A percentile compares a stretch with the other conserved stretches of the same genome.
These are phyloP conservation scores for Calonectria pseudoreteaudii DNA, from an alignment of 2,329 filamentous ascomycete species.

Conservation along the genomic window DNA sequence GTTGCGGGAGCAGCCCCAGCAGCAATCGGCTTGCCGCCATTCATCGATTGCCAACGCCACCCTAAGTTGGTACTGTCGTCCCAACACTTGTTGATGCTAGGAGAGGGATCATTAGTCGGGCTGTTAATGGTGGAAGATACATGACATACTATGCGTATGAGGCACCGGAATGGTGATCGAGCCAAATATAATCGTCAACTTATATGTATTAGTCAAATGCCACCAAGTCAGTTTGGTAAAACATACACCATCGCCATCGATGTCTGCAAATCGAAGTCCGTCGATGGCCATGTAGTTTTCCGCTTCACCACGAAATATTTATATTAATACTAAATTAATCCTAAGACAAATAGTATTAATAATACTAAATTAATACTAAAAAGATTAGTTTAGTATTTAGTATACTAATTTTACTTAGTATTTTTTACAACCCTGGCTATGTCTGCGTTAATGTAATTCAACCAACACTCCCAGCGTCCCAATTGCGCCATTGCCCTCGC, in stretches of 20 bases:
- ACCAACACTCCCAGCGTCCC: no score
- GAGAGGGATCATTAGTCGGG: not conserved
- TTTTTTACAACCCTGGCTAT: no score
- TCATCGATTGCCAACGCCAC: conserved; percentile 19
- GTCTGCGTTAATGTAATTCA: no score
- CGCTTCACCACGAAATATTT: not conserved
- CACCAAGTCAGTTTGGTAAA: not conserved
- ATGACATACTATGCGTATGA: conserved; percentile 14
- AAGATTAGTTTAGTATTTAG: no score
- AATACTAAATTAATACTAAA: no score
- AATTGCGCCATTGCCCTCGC: no score
- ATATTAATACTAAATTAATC: no score
- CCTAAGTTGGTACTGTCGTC: conserved; percentile 12
- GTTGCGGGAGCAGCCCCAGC: not conserved
- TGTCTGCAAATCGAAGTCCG: conserved; percentile 21
- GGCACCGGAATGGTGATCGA: conserved; percentile 11
- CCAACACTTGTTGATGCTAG: conserved; percentile 14
- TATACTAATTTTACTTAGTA: no score
- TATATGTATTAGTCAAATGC: not conserved
- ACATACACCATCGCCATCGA: conserved; percentile 23
- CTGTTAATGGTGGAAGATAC: not conserved
- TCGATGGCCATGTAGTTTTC: conserved; percentile 15
- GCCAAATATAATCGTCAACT: conserved; percentile 23
- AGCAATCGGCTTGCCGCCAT: conserved; percentile 19
- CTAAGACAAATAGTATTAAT: no score